These are phyloP conservation scores for Claviceps arundinis DNA, from an alignment of 2,329 filamentous ascomycete genomes.

Conservation along the genomic window DNA sequence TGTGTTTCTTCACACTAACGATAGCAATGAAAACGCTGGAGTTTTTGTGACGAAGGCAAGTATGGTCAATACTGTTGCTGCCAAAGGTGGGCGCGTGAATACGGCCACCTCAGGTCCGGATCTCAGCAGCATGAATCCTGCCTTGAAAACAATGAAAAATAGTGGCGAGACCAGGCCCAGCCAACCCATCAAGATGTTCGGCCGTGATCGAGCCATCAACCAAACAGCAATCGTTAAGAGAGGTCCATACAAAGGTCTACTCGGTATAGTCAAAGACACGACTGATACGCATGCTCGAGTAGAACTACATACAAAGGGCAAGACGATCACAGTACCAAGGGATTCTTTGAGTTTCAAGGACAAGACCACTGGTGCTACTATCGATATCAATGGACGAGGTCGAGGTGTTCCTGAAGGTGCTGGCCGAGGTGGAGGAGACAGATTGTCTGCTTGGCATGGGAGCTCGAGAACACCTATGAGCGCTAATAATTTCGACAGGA, in stretches of 20 bases:
- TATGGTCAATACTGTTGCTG: constrained; percentile 83
- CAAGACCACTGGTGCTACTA: constrained; percentile 62
- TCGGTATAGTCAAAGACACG: constrained; percentile 92
- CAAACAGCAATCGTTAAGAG: constrained; percentile 83
- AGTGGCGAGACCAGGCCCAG: constrained; percentile 32
- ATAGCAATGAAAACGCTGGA: constrained; percentile 72
- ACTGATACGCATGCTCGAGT: constrained; percentile 77
- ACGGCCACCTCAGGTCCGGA: constrained; percentile 54
- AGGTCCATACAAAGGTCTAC: constrained; percentile 80
- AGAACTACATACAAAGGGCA: constrained; percentile 88
- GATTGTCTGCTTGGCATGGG: constrained; percentile 45
- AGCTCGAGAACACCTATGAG: constrained; percentile 57
- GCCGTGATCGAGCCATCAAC: constrained; percentile 72
- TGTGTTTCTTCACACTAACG: constrained; percentile 77
- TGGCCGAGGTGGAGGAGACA: constrained; percentile 32
- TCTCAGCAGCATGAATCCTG: constrained; percentile 83
- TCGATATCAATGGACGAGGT: constrained; percentile 50
- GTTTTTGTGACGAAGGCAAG: constrained; percentile 78
- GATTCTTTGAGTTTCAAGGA: constrained; percentile 78
- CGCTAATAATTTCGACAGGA: constrained; percentile 47
- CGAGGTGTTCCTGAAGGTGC: constrained; percentile 32
- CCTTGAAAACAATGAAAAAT: constrained; percentile 57
- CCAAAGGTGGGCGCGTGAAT: constrained; percentile 74
- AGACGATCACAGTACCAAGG: constrained; percentile 75
- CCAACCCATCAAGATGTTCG: constrained; percentile 62